Conservation (phyloP, 2,329 filamentous ascomycete genomes). For the Alternaria rosae region DNA sequence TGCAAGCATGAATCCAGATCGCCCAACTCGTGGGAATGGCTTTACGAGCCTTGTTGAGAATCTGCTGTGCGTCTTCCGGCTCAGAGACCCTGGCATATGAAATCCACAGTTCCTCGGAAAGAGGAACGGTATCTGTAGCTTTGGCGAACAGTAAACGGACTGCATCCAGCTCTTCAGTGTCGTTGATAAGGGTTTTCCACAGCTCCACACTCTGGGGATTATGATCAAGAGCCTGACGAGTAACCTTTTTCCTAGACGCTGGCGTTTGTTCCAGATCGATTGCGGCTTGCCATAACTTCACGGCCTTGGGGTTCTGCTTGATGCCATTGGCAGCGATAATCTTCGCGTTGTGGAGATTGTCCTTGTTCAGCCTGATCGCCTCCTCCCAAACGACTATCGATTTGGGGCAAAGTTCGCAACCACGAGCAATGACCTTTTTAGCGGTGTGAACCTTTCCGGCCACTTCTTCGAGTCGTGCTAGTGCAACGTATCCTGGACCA, state of each 20-base stretch:
- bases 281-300: constrained; percentile 91
- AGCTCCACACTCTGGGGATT: constrained; percentile 92
- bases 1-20: constrained; percentile 94
- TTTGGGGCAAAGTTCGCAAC: constrained; percentile 89
- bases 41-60: constrained; percentile 93
- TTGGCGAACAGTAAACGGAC: constrained; percentile 89
- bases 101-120: constrained; percentile 94
- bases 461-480: constrained; percentile 88
- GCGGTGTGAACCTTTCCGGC: constrained; percentile 92
- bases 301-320: constrained; percentile 86
- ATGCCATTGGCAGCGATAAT: constrained; percentile 94
- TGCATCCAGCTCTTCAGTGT: constrained; percentile 89
- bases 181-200: constrained; percentile 98
- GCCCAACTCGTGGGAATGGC: constrained; percentile 92
- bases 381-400: constrained; percentile 97
- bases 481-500: constrained; percentile 93
- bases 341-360: constrained; percentile 87
- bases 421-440: constrained; percentile 84
- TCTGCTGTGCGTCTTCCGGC: constrained; percentile 90
- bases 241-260: constrained; percentile 88
- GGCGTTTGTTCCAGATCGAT: constrained; percentile 88
- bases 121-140: constrained; percentile 91
- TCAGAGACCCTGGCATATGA: constrained; percentile 89
- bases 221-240: constrained; percentile 88
- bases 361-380: constrained; percentile 82